These are phyloP conservation scores for Coemansia interrupta DNA, from an alignment of 192 early-diverging fungal species.

Conservation along the genomic window DNA sequence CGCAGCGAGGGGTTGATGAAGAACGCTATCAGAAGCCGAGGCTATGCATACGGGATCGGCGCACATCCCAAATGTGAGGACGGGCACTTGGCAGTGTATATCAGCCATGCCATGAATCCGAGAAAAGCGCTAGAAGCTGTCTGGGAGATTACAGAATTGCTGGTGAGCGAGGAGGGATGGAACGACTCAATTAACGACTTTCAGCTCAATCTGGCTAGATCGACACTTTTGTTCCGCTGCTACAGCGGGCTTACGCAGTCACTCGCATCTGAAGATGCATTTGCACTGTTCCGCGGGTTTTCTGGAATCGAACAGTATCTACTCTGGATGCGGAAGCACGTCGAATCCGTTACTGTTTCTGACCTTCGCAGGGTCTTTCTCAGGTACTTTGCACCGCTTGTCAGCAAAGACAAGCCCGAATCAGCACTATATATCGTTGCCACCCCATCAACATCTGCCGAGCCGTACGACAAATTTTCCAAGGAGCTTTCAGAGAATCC, in stretches of 20 bases:
- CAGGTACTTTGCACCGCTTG: slow-evolving; percentile 27
- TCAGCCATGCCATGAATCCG: slow-evolving; percentile 45
- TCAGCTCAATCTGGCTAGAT: slow-evolving; percentile 39
- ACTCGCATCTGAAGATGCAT: slow-evolving; percentile 32
- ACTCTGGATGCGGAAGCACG: slow-evolving; percentile 35
- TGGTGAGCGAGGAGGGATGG: slow-evolving; percentile 29
- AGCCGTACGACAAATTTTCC: slow-evolving; percentile 14
- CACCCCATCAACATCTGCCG: slow-evolving; percentile 24
- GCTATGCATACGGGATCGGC: slow-evolving; percentile 70
- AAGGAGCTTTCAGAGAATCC: slow-evolving; percentile 24
- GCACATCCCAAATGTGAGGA: slow-evolving; percentile 24
- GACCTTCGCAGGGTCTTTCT: slow-evolving; percentile 34
- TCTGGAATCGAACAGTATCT: slow-evolving; percentile 36
- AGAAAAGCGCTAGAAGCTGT: slow-evolving; percentile 36
- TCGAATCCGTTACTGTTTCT: slow-evolving; percentile 27
- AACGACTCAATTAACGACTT: slow-evolving; percentile 32
- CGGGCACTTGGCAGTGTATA: slow-evolving; percentile 42
- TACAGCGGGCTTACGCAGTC: slow-evolving; percentile 20
- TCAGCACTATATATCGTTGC: slow-evolving; percentile 32
- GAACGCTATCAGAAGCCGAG: slow-evolving; percentile 71
- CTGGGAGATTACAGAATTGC: slow-evolving; percentile 32
- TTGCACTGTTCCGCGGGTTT: slow-evolving; percentile 21
- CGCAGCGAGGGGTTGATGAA: slow-evolving; percentile 78
- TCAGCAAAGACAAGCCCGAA: slow-evolving; percentile 12
- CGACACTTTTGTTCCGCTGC: slow-evolving; percentile 20